A percentile compares a stretch with the other conserved stretches of the same genome.
These are phyloP conservation scores for Rhizopogon salebrosus DNA, from an alignment of 768 basidiomycete genomes.

Conservation along the genomic window DNA sequence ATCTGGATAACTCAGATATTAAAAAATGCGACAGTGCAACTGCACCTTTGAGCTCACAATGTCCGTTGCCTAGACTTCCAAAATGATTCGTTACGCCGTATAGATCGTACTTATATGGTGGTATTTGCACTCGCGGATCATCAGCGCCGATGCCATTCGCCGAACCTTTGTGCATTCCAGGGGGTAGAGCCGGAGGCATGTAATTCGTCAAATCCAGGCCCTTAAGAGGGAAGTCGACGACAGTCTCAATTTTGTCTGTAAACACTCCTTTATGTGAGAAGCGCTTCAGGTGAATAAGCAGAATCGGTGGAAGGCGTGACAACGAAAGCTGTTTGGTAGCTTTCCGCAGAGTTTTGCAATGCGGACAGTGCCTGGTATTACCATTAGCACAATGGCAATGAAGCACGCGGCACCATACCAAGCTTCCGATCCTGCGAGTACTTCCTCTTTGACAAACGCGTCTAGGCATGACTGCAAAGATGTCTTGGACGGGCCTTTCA, in stretches of 20 bases:
- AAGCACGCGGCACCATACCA: conserved; percentile 50
- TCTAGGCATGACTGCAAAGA: conserved; percentile 80
- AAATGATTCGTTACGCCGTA: conserved; percentile 96
- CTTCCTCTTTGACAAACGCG: conserved; percentile 84
- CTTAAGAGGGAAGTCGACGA: conserved; percentile 82
- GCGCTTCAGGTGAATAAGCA: conserved; percentile 88
- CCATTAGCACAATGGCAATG: neutral
- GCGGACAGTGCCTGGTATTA: conserved; percentile 81
- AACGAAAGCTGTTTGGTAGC: conserved; percentile 86
- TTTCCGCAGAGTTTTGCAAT: conserved; percentile 83
- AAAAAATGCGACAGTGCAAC: neutral
- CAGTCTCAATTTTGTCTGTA: conserved; percentile 94
- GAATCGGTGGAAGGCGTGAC: conserved; percentile 87
- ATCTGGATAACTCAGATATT: conserved; percentile 41
- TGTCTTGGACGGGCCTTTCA: conserved; percentile 51
- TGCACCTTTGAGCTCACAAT: conserved; percentile 57
- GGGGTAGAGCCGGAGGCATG: conserved; percentile 76
- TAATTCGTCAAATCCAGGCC: conserved; percentile 66
- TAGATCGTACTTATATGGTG: conserved; percentile 89
- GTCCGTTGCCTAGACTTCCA: conserved; percentile 90
- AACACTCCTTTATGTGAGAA: conserved; percentile 90
- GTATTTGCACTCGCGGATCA: conserved; percentile 78
- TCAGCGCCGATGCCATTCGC: conserved; percentile 37
- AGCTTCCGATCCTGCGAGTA: conserved; percentile 88
- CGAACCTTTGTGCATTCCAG: conserved; percentile 51